Base-by-base conservation (phyloP, 78 protist species). In the Guillardia theta region DNA sequence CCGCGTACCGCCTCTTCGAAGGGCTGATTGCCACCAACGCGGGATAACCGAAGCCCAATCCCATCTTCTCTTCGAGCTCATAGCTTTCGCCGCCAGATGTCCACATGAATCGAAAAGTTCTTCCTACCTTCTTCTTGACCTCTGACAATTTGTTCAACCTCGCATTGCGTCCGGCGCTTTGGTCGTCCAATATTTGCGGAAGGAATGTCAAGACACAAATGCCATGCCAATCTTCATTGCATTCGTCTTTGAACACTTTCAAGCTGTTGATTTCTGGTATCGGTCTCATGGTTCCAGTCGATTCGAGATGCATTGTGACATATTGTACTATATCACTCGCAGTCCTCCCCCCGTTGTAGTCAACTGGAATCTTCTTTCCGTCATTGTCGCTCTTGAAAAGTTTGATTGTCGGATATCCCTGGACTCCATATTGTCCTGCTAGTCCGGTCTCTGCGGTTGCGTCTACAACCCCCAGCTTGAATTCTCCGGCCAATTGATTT, bases 371-470 rank as follows among this genome's bases (percentile, higher is more conserved):
- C 90, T 78, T 78, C 30, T 39, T n/a, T 22, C 88, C 88, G 45
- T 77, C 43, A 4, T 5, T 0, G 24, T 43, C 87, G 3, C 21
- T 18, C 90, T 37, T 43, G 90, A 78, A 78, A 5, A 43, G 45
- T 19, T 78, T 78, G 90, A 78, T 78, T 45, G 90, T 78, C 37
- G 90, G 90, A 36, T 78, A 78, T 0, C 90, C 90, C 90, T 78
- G 18, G 21, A 78, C 90, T 18, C 48, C 50, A 19, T 78, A 78
- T 2, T 18, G 10, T 6, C 12, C 22, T 4, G 50, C 90, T 4
- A 78, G 90, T 4, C 43, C 45, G 10, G 50, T 43, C 90, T 78
- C 90, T 30, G 39, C 43, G 10, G 90, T 78, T 1, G 90, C 90
- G 8, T 78, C 90, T 48, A 78, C 90, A 10, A 37, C 45, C 15